Evolutionary conservation across 305 asterid genomes (phyloP), one percentile per base, ranked within the genome.

Genomic region (Fraxinus greggii): DNA sequence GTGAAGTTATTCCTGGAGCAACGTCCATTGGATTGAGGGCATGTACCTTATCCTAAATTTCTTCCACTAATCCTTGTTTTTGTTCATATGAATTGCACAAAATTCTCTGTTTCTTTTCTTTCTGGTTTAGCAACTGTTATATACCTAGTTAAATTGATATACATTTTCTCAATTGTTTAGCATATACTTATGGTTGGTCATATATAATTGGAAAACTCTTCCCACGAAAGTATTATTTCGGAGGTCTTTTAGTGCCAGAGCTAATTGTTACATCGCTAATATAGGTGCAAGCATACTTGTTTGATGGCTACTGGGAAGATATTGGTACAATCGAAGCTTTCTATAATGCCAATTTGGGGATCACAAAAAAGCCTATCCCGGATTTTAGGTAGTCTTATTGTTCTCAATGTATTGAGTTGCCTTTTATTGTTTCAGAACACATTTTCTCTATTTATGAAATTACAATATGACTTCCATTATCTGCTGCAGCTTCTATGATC

Each of bases 241-340:
- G 21, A 36, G 72, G 15, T n/a, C 21, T 19, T 21, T 56, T 40
- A 78, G 15, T 40, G 4, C 79, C 19, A 8, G 84, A 78, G 79
- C 80, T 84, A 76, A 89, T 82, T 33, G 70, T 67, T 38, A 7
- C 56, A 29, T 33, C 69, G 31, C 87, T 24, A 45, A 6, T 63
- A 9, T 80, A 94, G 98, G 98, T 94, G 83, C 99, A 95, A 90
- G 98, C 99, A 76, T 92, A 93, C 87, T 86, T 95, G 85, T 93
- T 89, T 86, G 97, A 95, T 84, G 99, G 98, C 83, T 95, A 95
- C 89, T 95, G 97, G 99, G 99, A 95, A 88, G 99, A 95, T 84
- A 95, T 95, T 85, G 99, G 99, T 81, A 95, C 99, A 24, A 95
- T 95, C 82, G 99, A 95, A 88, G 99, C 99, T 84, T 95, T 95